Evolutionary conservation across 2,329 filamentous ascomycete species (phyloP).

Genomic region (Fusarium siculi): DNA sequence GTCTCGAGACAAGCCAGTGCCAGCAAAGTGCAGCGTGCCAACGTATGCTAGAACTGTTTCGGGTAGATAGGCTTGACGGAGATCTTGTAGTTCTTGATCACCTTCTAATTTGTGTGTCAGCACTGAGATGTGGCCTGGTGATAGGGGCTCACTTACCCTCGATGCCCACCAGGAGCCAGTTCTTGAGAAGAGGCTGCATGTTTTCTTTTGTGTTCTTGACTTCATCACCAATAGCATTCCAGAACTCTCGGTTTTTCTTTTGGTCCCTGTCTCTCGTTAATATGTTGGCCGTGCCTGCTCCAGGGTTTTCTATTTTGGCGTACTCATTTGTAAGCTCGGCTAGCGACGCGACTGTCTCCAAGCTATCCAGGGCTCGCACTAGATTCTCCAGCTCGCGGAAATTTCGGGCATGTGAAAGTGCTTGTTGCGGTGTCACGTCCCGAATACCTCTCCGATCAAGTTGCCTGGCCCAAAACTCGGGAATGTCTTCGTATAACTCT

Average conservation of each 20-base stretch:
- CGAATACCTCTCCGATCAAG: constrained; percentile 50
- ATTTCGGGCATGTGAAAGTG: constrained; percentile 67
- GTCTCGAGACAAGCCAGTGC: constrained; percentile 78
- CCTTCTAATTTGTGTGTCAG: constrained; percentile 57
- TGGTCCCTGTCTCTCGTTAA: constrained; percentile 48
- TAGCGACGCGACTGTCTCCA: constrained; percentile 73
- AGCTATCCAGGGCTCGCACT: constrained; percentile 70
- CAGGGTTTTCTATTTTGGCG: constrained; percentile 39
- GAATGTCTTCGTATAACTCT: constrained; percentile 50
- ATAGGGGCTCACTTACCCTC: constrained; percentile 58
- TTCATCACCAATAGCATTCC: constrained; percentile 63
- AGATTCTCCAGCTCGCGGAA: constrained; percentile 77
- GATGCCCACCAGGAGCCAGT: constrained; percentile 69
- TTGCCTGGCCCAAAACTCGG: constrained; percentile 53
- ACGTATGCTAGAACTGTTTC: constrained; percentile 88
- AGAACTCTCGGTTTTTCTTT: constrained; percentile 60
- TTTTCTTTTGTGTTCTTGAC: constrained; percentile 65
- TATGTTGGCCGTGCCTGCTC: neutral
- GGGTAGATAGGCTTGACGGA: constrained; percentile 84
- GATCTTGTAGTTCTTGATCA: constrained; percentile 67
- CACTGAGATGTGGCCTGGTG: neutral
- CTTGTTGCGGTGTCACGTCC: constrained; percentile 53
- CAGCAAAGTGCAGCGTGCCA: constrained; percentile 81
- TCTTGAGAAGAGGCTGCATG: constrained; percentile 70
- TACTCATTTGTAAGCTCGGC: constrained; percentile 65